phyloP scores from a whole-genome alignment of 495 filamentous ascomycete species.

The Physcia stellaris region DNA sequence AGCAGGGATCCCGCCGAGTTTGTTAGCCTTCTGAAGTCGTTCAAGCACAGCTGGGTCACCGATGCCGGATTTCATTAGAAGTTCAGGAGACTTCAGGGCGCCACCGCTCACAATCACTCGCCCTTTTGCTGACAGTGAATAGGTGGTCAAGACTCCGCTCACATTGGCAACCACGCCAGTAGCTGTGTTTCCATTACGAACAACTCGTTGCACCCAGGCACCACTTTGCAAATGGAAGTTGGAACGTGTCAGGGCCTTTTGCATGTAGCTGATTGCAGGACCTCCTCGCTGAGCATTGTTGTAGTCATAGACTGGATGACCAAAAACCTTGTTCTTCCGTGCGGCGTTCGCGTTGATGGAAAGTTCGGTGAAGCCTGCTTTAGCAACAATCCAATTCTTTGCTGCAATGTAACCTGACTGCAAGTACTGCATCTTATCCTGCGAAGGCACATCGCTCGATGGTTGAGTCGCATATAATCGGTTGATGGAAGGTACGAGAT shows the following conservation, averaged over 20 bases:
- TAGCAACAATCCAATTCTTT: conserved; percentile 34
- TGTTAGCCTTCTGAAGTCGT: conserved; percentile 12
- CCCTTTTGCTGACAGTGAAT: too few relatives aligned
- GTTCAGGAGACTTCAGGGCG: conserved; percentile 55
- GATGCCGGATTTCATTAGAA: conserved; percentile 53
- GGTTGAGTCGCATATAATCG: conserved; percentile 56
- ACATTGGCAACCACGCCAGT: too few relatives aligned
- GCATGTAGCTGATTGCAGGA: conserved; percentile 60
- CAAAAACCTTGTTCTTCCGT: conserved; percentile 52
- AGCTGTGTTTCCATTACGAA: conserved; percentile 44
- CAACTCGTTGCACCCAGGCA: conserved; percentile 51
- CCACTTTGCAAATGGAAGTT: conserved; percentile 58
- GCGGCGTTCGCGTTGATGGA: conserved; percentile 44
- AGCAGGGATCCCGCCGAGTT: conserved; percentile 6
- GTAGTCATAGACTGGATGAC: conserved; percentile 56
- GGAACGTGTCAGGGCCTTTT: conserved; percentile 37
- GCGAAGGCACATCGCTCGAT: conserved; percentile 50
- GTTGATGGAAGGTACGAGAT: conserved; percentile 41
- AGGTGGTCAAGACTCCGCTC: too few relatives aligned
- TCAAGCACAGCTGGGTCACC: conserved; percentile 24
- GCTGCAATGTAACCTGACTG: conserved; percentile 52
- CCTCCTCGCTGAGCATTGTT: conserved; percentile 51
- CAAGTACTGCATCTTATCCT: conserved; percentile 53
- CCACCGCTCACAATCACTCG: too few relatives aligned
- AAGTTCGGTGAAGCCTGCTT: conserved; percentile 47